Base-by-base conservation (phyloP, 1,284 basidiomycete genomes). In the Cryptococcus floricola region DNA sequence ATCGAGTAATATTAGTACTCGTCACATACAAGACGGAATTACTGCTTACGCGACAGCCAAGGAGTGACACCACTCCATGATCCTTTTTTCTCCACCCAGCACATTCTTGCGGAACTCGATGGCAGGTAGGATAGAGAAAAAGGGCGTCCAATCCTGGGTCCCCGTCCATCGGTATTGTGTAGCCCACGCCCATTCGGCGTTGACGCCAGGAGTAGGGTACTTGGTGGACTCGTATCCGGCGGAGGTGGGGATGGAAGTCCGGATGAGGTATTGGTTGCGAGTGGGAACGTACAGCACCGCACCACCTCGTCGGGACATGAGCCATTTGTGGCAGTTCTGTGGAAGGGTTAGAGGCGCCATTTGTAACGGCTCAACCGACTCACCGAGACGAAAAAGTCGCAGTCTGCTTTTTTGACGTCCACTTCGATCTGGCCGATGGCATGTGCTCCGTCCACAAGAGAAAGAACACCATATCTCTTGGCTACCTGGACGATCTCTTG, bases 361-460 rank as follows among this genome's bases (percentile, higher is more conserved):
- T 6, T 28, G 41, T 31, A 14, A 4, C 27, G 18, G 49, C 42
- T 6, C 23, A 25, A 10, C 6, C 7, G 1, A 77, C 83, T 43
- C 61, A 88, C 87, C 16, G 87, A 86, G 18, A 88, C 78, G 83
- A 85, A 91, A 70, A 91, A 91, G 74, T 93, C 90, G 9, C 87
- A 87, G 57, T 81, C 78, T 0, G 79, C 77, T 49, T 80, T 76
- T 9, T 78, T 79, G 46, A 91, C 64, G 68, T 91, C 81, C 52
- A 91, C 63, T 31, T 64, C 61, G 19, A 68, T 57, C 61, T 77
- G 76, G 31, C 90, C 90, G 47, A 93, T 85, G 4, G 85, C 85
- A 71, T 95, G 92, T 0, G 92, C 92, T 0, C 81, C 92, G 65
- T 96, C 92, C 14, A 96, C 74, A 16, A 93, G 73, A 53, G 82